Base-by-base conservation (phyloP, 352 stramenopile genomes). In the Phytophthora palmivora region DNA sequence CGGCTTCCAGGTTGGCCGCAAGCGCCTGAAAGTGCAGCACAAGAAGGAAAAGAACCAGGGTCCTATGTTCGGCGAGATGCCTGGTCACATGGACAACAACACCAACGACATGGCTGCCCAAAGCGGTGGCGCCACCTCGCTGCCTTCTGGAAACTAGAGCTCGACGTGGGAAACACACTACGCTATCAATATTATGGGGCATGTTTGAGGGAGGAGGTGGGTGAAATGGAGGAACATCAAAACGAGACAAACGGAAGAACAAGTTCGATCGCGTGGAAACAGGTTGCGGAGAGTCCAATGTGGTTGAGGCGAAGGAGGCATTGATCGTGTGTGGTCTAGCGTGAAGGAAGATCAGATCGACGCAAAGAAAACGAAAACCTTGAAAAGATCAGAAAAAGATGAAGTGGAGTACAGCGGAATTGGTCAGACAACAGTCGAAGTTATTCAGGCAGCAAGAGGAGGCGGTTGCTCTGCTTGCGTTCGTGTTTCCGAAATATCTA, bases 21-120 rank as follows among this genome's bases (percentile, higher is more conserved):
- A 99, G 72, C 89, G 94, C 49, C 82, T 99, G 43, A 98, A 98
- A 81, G 96, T 99, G 58, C 94, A 98, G 75, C 93, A 96, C 79
- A 97, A 97, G 81, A 95, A 95, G 73, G 88, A 97, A 64, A 97
- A 97, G 76, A 78, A 69, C 39, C 78, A 84, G 47, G 63, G 59
- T 12, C 75, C 77, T 24, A 78, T 84, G 74, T 95, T 85, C 49
- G 84, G 84, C 16, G 87, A 95, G 14, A 84, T 77, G 72, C 67
- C 72, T 44, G 73, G 69, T 45, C 77, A 86, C 59, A 75, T 82
- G 39, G 82, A 89, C 46, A 72, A 52, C n/a, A 76, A 76, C 33
- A 44, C 65, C 34, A 72, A 63, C 28, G 80, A 91, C 49, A 76
- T 84, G 48, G 55, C 70, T 60, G 44, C 70, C 47, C 59, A 80